These are phyloP conservation scores for Hymenoscyphus fructigenus DNA, from an alignment of 2,329 filamentous ascomycete species.

Conservation along the genomic window DNA sequence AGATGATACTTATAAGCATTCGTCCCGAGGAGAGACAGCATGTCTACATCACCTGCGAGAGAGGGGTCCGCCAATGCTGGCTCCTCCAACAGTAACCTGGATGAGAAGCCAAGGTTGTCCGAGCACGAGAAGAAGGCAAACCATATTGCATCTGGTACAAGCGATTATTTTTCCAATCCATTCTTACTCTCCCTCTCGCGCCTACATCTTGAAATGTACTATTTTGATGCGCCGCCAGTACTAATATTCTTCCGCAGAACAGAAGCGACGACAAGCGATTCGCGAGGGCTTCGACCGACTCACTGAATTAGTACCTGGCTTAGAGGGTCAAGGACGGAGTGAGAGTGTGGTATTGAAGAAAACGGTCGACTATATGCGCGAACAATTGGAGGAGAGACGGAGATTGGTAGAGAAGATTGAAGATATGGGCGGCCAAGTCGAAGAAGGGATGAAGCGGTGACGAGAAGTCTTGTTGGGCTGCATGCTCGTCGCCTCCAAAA, in stretches of 20 bases:
- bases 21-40: constrained; percentile 10
- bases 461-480: not conserved
- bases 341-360: constrained; percentile 66
- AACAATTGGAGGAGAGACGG: constrained; percentile 50
- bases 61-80: constrained; percentile 32
- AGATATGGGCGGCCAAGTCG: constrained; percentile 48
- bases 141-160: constrained; percentile 61
- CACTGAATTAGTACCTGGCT: constrained; percentile 65
- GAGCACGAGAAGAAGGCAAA: constrained; percentile 73
- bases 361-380: constrained; percentile 53
- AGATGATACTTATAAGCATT: constrained; percentile 17
- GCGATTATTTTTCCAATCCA: constrained; percentile 4
- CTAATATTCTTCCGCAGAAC: constrained; percentile 41
- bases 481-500: not conserved
- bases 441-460: constrained; percentile 33
- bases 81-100: constrained; percentile 29
- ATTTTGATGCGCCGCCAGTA: not conserved
- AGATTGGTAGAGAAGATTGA: constrained; percentile 50
- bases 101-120: constrained; percentile 63
- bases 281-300: constrained; percentile 68
- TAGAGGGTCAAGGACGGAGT: constrained; percentile 66
- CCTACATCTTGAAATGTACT: not conserved
- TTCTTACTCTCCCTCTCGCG: not conserved
- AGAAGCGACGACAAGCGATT: constrained; percentile 52
- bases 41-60: constrained; percentile 29